Evolutionary conservation across 2,329 filamentous ascomycete genomes (phyloP).

Genomic region (Lasiodiplodia sp.): DNA sequence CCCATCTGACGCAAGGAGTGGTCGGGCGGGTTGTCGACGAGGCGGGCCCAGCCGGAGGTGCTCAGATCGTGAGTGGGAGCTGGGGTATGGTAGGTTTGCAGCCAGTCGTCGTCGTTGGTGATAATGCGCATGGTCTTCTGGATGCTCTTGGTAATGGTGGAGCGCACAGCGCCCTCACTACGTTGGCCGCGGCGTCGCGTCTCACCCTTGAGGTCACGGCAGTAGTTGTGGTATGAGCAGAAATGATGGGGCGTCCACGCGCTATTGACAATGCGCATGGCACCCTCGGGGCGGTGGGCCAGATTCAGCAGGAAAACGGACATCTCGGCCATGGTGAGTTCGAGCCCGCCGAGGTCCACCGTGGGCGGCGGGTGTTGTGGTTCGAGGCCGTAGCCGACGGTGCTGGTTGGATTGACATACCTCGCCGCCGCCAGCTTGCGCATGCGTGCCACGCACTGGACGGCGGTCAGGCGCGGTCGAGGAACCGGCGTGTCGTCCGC

Average conservation of each 20-base stretch:
- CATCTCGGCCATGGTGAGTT: constrained; percentile 17
- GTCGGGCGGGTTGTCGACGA: neutral
- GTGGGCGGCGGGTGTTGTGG: neutral
- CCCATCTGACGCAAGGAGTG: constrained; percentile 15
- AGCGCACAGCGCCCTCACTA: constrained; percentile 12
- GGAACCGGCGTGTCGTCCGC: neutral
- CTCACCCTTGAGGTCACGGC: constrained; percentile 9
- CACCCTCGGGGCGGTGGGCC: constrained; percentile 8
- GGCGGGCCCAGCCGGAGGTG: constrained; percentile 6
- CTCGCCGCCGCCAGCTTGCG: neutral
- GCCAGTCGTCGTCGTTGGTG: neutral
- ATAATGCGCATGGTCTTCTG: constrained; percentile 10
- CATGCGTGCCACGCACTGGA: neutral
- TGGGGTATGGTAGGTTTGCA: neutral
- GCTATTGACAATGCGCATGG: neutral
- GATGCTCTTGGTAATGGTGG: constrained; percentile 20
- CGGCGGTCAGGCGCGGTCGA: neutral
- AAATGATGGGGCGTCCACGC: neutral
- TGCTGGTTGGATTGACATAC: neutral
- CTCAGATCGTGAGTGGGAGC: neutral
- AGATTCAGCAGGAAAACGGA: constrained; percentile 21
- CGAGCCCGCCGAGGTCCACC: constrained; percentile 1
- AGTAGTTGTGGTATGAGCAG: constrained; percentile 11
- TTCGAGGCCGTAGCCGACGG: neutral
- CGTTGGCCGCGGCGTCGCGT: neutral